phyloP scores from a whole-genome alignment of 495 filamentous ascomycete species.

The Neurospora sublineolata region DNA sequence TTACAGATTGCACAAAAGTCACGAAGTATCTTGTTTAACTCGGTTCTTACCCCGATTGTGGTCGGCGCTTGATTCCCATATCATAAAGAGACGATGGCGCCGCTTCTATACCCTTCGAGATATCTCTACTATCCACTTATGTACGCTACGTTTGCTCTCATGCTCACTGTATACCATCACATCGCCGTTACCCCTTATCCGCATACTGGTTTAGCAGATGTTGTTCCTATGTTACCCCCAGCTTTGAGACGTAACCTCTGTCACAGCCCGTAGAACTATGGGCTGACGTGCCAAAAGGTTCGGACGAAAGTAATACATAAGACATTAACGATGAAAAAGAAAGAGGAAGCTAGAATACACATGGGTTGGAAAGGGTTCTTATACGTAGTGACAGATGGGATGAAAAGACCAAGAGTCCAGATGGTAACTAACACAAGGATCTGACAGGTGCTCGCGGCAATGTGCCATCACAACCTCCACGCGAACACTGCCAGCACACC shows the following conservation, averaged over 20 bases:
- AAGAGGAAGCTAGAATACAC: background rate
- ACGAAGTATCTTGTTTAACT: background rate
- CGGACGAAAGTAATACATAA: background rate
- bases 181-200: background rate
- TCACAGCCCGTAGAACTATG: background rate
- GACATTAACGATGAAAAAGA: background rate
- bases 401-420: background rate
- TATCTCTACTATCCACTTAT: background rate
- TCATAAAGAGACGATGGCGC: background rate
- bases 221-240: background rate
- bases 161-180: background rate
- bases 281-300: background rate
- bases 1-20: background rate
- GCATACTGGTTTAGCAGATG: background rate
- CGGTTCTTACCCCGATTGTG: background rate
- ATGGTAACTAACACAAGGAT: background rate
- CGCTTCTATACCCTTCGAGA: background rate
- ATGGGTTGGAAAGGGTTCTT: background rate
- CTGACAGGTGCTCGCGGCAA: background rate
- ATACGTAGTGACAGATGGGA: background rate
- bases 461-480: background rate
- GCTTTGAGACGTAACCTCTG: background rate
- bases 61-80: background rate
- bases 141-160: background rate
- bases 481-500: background rate